Evolutionary conservation across 2,329 filamentous ascomycete species (phyloP), one percentile per base, ranked within the genome.

Genomic region (Aspergillus hiratsukae): DNA sequence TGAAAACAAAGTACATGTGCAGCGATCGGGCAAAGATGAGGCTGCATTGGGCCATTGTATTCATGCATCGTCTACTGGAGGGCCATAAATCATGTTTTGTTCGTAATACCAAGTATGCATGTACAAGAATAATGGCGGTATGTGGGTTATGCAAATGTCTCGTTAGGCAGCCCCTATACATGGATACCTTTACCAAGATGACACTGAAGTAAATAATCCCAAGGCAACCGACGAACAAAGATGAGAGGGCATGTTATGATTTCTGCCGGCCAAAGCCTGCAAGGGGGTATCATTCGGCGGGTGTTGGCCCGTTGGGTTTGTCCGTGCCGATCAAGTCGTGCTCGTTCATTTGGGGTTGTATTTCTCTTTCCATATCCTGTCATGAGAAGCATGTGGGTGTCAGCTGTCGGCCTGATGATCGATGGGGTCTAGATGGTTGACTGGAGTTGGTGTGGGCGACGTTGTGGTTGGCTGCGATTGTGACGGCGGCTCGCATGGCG

Each of bases 331-430:
- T 1, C 25, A 37, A n/a, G 31, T 7, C 31, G 31, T 50, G 52
- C 21, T 19, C 4, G 9, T 37, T 65, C 69, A 78, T 68, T 80
- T 80, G 21, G 80, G 79, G 61, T 80, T 83, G 77, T 97, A 97
- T 77, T 97, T 97, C 61, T 96, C 91, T 74, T 97, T 97, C 91
- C 93, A 97, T 70, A 97, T 97, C 92, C 91, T 96, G 55, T 51
- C 31, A 37, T 37, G 31, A 37, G 31, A 37, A 45, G 51, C 2
- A 50, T 49, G n/a, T 28, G 56, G 40, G 57, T 57, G 60, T 65
- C 61, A 68, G 66, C 62, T 58, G 60, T 65, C 61, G 66, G 66
- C 62, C 56, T 62, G 53, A 59, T 41, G 31, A 37, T 37, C 14
- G 31, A 37, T 37, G 31, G 31, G 31, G 31, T 37, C 31, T 37